Percentiles rank a stretch among this genome's conserved stretches.
Evolutionary conservation across 2,329 filamentous ascomycete species (phyloP).

Genomic region (Aspergillus transmontanensis): DNA sequence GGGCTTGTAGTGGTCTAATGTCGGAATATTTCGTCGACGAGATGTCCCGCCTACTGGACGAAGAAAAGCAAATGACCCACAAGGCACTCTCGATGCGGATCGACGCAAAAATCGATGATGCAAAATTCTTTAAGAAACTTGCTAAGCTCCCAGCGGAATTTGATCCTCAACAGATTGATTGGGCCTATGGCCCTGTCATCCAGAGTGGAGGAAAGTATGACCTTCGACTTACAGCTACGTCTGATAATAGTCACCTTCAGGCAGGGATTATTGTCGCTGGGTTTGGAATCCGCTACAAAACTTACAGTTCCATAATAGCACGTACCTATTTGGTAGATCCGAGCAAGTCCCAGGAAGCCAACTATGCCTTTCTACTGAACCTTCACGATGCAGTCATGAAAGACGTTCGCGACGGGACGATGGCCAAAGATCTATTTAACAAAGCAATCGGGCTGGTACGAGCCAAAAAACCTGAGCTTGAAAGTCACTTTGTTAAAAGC

Average conservation of each 20-base stretch:
- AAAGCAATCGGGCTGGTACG: constrained; percentile 81
- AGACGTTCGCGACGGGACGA: constrained; percentile 82
- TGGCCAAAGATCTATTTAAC: constrained; percentile 86
- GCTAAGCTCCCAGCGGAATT: constrained; percentile 84
- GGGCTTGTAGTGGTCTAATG: constrained; percentile 92
- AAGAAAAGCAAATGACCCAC: constrained; percentile 96
- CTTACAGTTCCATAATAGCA: constrained; percentile 88
- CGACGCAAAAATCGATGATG: constrained; percentile 86
- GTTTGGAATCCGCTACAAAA: constrained; percentile 91
- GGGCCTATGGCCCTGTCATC: constrained; percentile 86
- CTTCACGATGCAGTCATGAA: constrained; percentile 90
- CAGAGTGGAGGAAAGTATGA: constrained; percentile 97
- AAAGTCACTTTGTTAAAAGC: constrained; percentile 92
- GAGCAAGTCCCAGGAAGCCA: constrained; percentile 91
- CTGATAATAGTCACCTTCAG: constrained; percentile 82
- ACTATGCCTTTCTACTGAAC: constrained; percentile 83
- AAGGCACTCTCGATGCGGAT: constrained; percentile 83
- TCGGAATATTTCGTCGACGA: constrained; percentile 96
- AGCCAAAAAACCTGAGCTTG: constrained; percentile 90
- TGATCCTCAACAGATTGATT: constrained; percentile 86
- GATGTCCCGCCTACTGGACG: constrained; percentile 93
- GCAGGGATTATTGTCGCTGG: constrained; percentile 92
- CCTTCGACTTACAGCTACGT: constrained; percentile 74
- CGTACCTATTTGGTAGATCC: constrained; percentile 96
- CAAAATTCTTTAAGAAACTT: constrained; percentile 86